Evolutionary conservation across 1,284 basidiomycete genomes (phyloP).

Genomic region (Ceratobasidium theobromae): DNA sequence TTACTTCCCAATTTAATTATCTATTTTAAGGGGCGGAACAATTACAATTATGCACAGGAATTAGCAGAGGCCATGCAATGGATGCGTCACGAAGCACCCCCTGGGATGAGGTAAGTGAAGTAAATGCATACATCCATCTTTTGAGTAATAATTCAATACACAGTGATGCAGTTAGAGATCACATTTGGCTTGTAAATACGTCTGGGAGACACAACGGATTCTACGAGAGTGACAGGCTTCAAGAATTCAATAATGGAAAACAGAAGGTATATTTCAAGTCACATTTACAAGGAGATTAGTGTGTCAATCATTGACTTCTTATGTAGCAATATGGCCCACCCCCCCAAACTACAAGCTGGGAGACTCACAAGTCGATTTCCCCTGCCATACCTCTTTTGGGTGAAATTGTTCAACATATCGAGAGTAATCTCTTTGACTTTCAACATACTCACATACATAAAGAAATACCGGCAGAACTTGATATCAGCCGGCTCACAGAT

Average conservation of each 20-base stretch:
- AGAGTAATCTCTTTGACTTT: too few species aligned
- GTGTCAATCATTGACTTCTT: background rate
- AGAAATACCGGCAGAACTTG: too few species aligned
- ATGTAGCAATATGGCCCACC: background rate
- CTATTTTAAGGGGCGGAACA: background rate
- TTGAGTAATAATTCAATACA: background rate
- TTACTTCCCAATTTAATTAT: background rate
- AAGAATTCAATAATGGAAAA: background rate
- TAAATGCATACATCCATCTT: background rate
- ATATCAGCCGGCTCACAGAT: too few species aligned
- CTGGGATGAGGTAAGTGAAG: background rate
- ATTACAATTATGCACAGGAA: conserved; percentile 1
- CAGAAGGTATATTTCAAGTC: background rate
- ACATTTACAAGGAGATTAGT: too few species aligned
- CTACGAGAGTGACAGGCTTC: background rate
- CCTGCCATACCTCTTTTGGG: background rate
- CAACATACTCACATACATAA: too few species aligned
- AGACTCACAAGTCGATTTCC: background rate
- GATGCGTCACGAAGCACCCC: background rate
- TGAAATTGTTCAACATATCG: background rate
- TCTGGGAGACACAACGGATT: background rate
- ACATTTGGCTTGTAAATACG: background rate
- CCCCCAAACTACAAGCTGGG: background rate
- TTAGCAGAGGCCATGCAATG: background rate
- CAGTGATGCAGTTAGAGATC: background rate